phyloP scores from a whole-genome alignment of 768 basidiomycete species.

The Hericium rajendrae region DNA sequence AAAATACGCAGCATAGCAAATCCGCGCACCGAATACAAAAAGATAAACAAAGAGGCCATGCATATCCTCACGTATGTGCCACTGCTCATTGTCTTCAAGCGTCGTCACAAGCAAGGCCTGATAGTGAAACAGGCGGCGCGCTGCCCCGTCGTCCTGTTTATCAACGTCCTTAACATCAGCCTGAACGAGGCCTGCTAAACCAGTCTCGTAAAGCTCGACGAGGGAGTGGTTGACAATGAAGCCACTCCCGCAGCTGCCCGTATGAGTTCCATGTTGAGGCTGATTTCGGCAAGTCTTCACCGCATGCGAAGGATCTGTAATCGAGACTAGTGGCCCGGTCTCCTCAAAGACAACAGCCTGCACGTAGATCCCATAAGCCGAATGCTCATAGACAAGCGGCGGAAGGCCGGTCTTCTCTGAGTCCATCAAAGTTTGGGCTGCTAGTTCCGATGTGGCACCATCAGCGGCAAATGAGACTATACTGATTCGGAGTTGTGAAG shows the following conservation, averaged over 20 bases:
- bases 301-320: slow-evolving; percentile 14
- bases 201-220: background rate
- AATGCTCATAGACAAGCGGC: too few relatives aligned
- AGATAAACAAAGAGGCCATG: slow-evolving; percentile 19
- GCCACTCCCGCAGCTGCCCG: background rate
- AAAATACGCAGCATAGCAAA: background rate
- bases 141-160: slow-evolving; percentile 24
- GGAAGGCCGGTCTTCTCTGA: background rate
- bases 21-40: slow-evolving; percentile 15
- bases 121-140: slow-evolving; percentile 17
- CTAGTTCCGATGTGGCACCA: slow-evolving; percentile 18
- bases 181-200: slow-evolving; percentile 8
- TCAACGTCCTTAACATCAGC: slow-evolving; percentile 19
- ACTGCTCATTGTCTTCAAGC: background rate
- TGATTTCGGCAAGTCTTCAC: slow-evolving; percentile 20
- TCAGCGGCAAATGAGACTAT: slow-evolving; percentile 17
- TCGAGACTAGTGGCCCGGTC: slow-evolving; percentile 13
- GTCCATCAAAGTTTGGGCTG: slow-evolving; percentile 19
- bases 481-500: slow-evolving; percentile 9
- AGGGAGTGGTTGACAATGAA: background rate
- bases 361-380: too few relatives aligned
- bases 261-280: slow-evolving; percentile 5
- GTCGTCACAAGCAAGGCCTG: slow-evolving; percentile 13
- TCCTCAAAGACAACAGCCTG: too few relatives aligned
- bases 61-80: slow-evolving; percentile 1